Base-by-base conservation (phyloP, 164 flowering plant species). In the Aristolochia californica region DNA sequence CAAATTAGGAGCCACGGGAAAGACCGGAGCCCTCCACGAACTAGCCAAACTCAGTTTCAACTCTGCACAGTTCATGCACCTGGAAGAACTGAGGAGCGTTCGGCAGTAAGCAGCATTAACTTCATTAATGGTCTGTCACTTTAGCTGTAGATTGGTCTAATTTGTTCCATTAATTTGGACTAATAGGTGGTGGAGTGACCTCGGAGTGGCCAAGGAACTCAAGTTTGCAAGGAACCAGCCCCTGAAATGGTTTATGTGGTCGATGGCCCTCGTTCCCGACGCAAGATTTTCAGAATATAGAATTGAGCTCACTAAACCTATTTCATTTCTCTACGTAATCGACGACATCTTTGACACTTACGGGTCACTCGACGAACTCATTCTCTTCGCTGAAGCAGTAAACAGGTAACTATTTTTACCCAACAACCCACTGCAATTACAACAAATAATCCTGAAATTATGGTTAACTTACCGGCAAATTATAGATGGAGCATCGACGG, bases 181-280 rank as follows among this genome's bases (percentile, higher is more conserved):
- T n/a, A n/a, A n/a, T 45, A 80, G 88, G 56, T 84, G 90, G 90
- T 84, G 90, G 90, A 72, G 63, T 25, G 77, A 72, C 4, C 55
- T 75, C 1, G 80, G 80, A 2, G 55, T 84, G 25, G 34, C 72
- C 1, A 38, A 75, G 55, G 72, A 75, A 23, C 27, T 84, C 65
- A 70, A 64, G 63, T 66, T 76, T 59, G 82, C 75, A 0, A 76
- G 88, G 34, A 64, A 80, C 50, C 78, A 77, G 61, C 88, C 83
- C 45, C 2, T 72, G 0, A 76, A 83, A 69, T 82, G 95, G 83
- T 74, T 74, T 57, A 52, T 68, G 47, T 75, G 80, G 77, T 43
- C 82, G 2, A 47, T 76, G 65, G 81, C 65, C 0, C 8, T 34
- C 12, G 63, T 77, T 11, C 34, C 67, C 7, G 80, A 81, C 61